Percentiles rank a stretch among this genome's conserved stretches.
These are phyloP conservation scores for Tuber melanosporum DNA, from an alignment of 495 filamentous ascomycete genomes.

Conservation along the genomic window DNA sequence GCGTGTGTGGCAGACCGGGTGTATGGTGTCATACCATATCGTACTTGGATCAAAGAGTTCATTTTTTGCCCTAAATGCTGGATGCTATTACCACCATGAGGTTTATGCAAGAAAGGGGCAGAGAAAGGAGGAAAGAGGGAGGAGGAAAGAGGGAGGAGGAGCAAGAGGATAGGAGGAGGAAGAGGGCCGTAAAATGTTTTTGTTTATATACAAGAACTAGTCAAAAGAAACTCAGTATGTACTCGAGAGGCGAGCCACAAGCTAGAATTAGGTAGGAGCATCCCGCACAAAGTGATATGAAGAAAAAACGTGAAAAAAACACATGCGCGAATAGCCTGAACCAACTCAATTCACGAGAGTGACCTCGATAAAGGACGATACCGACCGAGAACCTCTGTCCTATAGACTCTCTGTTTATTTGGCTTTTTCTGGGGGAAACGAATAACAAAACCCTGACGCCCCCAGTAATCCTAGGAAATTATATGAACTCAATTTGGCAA, in stretches of 20 bases:
- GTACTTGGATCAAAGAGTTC: not conserved
- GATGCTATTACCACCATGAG: not conserved
- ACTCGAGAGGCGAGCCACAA: not conserved
- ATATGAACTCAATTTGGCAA: not conserved
- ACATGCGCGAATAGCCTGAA: not conserved
- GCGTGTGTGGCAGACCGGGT: not conserved
- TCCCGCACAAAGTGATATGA: not conserved
- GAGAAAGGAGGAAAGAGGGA: not conserved
- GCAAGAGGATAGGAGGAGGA: no score
- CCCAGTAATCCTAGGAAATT: not conserved
- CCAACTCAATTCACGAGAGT: not conserved
- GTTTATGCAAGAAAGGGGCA: not conserved
- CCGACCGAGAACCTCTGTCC: not conserved
- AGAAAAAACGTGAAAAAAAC: not conserved
- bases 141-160: not conserved
- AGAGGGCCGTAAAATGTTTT: not conserved
- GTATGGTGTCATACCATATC: not conserved
- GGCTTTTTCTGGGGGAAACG: not conserved
- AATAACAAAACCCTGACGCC: not conserved
- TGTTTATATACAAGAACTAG: not conserved
- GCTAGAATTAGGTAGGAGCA: not conserved
- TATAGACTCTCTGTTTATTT: not conserved
- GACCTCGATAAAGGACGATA: not conserved
- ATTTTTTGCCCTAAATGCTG: not conserved
- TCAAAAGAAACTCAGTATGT: not conserved